Conservation (phyloP, 352 stramenopile species). For the Stephanocyclus meneghinianus region DNA sequence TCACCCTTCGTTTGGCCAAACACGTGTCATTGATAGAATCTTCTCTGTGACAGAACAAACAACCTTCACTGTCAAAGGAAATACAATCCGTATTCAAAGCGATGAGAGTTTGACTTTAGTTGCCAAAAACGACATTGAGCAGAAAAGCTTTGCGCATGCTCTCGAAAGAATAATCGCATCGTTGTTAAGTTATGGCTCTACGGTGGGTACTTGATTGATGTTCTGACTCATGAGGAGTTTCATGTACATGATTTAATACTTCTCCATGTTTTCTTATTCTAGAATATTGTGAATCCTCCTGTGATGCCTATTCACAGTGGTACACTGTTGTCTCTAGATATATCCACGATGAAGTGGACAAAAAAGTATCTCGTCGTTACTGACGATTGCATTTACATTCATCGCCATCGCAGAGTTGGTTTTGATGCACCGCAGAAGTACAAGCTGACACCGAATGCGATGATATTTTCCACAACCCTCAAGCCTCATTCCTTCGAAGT, state of each 20-base stretch:
- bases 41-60: constrained; percentile 30
- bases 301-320: constrained; percentile 36
- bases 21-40: constrained; percentile 29
- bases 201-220: constrained; percentile 12
- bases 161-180: constrained; percentile 26
- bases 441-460: constrained; percentile 30
- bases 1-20: constrained; percentile 38
- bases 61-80: constrained; percentile 32
- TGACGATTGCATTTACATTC: constrained; percentile 38
- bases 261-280: not conserved
- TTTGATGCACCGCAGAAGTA: constrained; percentile 30
- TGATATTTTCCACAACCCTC: constrained; percentile 41
- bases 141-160: constrained; percentile 35
- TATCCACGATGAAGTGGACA: constrained; percentile 36
- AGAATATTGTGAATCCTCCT: constrained; percentile 40
- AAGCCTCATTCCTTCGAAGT: constrained; percentile 37
- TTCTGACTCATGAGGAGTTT: not conserved
- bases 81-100: constrained; percentile 42
- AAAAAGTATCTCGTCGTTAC: constrained; percentile 47
- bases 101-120: constrained; percentile 30
- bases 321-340: constrained; percentile 26
- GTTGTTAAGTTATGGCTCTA: constrained; percentile 20
- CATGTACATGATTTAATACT: too few species aligned
- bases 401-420: constrained; percentile 28
- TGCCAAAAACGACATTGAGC: constrained; percentile 44